Percentiles rank a stretch among this genome's conserved stretches.
These are phyloP conservation scores for Emericellopsis atlantica DNA, from an alignment of 2,329 filamentous ascomycete species.

Conservation along the genomic window DNA sequence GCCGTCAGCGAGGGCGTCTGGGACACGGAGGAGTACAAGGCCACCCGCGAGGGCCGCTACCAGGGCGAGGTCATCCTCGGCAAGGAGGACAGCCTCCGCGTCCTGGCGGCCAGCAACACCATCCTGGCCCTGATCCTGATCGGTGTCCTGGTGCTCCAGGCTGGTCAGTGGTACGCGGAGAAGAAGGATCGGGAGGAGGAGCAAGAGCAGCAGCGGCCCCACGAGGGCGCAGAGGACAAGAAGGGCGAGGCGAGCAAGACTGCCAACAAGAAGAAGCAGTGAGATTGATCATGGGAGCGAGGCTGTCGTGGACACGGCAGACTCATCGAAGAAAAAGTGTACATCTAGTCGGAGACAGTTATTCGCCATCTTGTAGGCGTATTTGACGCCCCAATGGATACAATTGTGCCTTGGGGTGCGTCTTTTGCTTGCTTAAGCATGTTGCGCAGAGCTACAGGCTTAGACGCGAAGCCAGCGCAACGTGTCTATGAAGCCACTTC, in stretches of 20 bases:
- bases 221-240: conserved; percentile 23
- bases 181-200: conserved; percentile 68
- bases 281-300: background rate
- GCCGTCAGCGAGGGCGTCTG: conserved; percentile 66
- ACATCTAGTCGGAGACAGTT: too few relatives aligned
- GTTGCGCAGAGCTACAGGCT: too few relatives aligned
- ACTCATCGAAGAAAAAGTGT: too few relatives aligned
- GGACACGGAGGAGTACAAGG: conserved; percentile 25
- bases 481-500: too few relatives aligned
- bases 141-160: conserved; percentile 84
- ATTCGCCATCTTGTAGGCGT: too few relatives aligned
- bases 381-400: too few relatives aligned
- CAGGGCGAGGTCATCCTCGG: conserved; percentile 58
- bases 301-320: background rate
- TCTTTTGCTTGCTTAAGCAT: too few relatives aligned
- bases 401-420: too few relatives aligned
- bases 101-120: conserved; percentile 88
- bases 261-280: conserved; percentile 21
- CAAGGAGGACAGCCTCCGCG: conserved; percentile 79
- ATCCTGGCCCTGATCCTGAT: conserved; percentile 88
- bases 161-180: conserved; percentile 97
- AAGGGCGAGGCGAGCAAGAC: conserved; percentile 9
- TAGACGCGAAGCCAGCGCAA: too few relatives aligned
- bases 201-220: conserved; percentile 18
- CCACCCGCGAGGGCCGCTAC: conserved; percentile 23